Evolutionary conservation across 192 early-diverging fungal species (phyloP), one percentile per base, ranked within the genome.

Genomic region (Linnemannia schmuckeri): DNA sequence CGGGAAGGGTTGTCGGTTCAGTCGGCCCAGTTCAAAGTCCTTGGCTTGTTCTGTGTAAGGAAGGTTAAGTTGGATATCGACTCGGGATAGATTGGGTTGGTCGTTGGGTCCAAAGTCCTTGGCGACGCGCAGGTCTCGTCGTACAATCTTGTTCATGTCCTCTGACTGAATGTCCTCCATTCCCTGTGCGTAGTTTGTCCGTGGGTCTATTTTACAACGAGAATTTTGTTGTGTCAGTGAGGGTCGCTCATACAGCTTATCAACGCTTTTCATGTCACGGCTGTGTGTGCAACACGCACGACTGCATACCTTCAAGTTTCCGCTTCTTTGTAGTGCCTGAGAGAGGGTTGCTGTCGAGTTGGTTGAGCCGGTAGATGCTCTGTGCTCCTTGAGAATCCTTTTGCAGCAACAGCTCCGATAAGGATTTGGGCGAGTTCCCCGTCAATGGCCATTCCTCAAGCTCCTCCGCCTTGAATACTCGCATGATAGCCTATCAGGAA

Each of bases 321-420:
- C 72, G 70, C 33, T 77, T 82, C 40, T 83, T 89, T 27, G 52
- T 52, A 3, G 47, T 17, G 15, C 35, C 37, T 6, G 74, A 61
- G 35, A 91, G 76, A 15, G 90, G 90, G 54, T 89, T 91, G 42
- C 82, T 88, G 77, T 91, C 90, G 0, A 89, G 76, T 42, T 91
- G 86, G 55, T 89, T 82, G 44, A 91, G 66, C 54, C 90, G 74
- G 52, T 91, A 91, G 17, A 55, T 70, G 46, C 88, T 89, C 47
- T 76, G 84, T 20, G 89, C 71, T 33, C 90, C 90, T 66, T 91
- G 90, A 15, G 90, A 85, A 40, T 89, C 79, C 74, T 82, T 89
- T 24, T 81, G 76, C 24, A 91, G 49, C 15, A 89, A 72, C 55
- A 91, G 42, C 42, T 89, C 87, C 38, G 80, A 78, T 18, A 91